These are phyloP conservation scores for Yamadazyma taylorii DNA, from an alignment of 1,139 yeast species.

Conservation along the genomic window DNA sequence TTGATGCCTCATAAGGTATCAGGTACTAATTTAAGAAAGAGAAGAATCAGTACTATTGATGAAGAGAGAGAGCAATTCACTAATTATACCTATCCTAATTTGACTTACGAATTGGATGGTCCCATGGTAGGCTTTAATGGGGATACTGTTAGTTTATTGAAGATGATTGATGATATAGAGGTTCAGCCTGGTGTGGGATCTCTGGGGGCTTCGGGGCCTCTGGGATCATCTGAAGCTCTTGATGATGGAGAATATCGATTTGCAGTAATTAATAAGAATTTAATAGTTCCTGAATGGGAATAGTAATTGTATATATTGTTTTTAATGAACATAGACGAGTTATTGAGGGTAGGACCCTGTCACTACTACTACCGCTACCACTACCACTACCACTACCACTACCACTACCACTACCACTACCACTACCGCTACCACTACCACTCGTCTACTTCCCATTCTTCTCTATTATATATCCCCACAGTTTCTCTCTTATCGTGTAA, in stretches of 20 bases:
- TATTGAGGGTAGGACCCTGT: no score
- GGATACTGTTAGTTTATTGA: slow-evolving; percentile 45
- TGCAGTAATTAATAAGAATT: slow-evolving; percentile 29
- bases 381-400: no score
- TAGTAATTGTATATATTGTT: slow-evolving; percentile 12
- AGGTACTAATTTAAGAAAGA: slow-evolving; percentile 8
- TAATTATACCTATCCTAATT: slow-evolving; percentile 51
- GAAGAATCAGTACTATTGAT: slow-evolving; percentile 50
- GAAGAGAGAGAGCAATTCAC: slow-evolving; percentile 55
- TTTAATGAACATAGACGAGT: no score
- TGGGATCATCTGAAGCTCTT: no score
- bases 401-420: no score
- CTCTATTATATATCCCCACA: no score
- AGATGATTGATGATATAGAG: slow-evolving; percentile 14
- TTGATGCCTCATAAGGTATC: background rate
- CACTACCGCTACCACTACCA: no score
- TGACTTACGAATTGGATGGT: slow-evolving; percentile 50
- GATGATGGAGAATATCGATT: no score
- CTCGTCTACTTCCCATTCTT: no score
- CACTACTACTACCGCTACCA: no score
- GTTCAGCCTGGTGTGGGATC: slow-evolving; percentile 3
- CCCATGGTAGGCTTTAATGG: slow-evolving; percentile 62
- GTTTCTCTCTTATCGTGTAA: no score
- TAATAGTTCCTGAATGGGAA: slow-evolving; percentile 49
- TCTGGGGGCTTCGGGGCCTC: slow-evolving; percentile 16